Evolutionary conservation across 345 rosid species (phyloP), one percentile per base, ranked within the genome.

Genomic region (Aegle marmelos): DNA sequence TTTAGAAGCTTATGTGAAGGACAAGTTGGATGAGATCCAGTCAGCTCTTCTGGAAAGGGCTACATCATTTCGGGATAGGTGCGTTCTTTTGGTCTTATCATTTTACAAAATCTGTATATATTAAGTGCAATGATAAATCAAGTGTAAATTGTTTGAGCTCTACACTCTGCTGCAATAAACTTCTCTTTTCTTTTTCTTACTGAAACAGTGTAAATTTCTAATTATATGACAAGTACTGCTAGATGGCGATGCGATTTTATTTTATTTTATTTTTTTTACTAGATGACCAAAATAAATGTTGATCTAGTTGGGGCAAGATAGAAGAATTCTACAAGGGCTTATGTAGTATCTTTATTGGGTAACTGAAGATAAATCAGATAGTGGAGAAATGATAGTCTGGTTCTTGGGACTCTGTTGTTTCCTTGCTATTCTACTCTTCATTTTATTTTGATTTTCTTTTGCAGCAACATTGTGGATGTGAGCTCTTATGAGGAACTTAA

Each of bases 21-120:
- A 93, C 81, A 92, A 91, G 87, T 79, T 96, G 85, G 99, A 94
- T 73, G 98, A 90, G 86, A 84, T 96, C 86, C 99, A 94, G 70
- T 85, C 89, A 74, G 88, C 94, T 34, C 97, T 96, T 82, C 88
- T 94, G 73, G 89, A 79, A 24, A 91, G 75, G 72, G 95, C 97
- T 34, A 70, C 74, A 81, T 83, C 86, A 78, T 95, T 93, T 82
- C 90, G 96, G 59, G 91, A 95, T 75, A 91, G 99, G 99, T 95
- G 74, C 50, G 36, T 64, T 66, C 69, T 80, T 69, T 78, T 68
- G 25, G 68, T 74, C 57, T 33, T 64, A 28, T 27, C 41, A 6
- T 10, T 50, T 48, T 68, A 72, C 31, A 60, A 60, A 28, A 45
- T 31, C 7, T 57, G 11, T 27, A 24, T 34, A 72, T 30, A 48